Conservation (phyloP, 78 protist species). For the Dictyostelium brefeldianum region DNA sequence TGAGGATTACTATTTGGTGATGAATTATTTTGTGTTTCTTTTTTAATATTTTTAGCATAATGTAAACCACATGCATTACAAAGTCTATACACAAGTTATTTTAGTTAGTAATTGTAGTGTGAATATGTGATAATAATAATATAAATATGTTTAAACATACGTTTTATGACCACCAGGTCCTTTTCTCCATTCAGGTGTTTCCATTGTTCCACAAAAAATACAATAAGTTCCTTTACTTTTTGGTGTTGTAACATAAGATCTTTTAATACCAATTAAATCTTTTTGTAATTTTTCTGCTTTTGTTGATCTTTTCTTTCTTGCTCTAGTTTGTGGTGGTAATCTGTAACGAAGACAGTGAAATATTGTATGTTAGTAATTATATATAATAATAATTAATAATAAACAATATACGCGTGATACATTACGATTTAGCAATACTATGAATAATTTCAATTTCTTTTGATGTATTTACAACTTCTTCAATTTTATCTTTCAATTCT, state of each 20-base stretch:
- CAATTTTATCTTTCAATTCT: conserved; percentile 34
- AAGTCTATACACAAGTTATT: no score
- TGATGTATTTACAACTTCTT: conserved; percentile 27
- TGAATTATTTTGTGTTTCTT: conserved; percentile 29
- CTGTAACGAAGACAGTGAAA: background rate
- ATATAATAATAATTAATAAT: no score
- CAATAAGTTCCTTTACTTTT: conserved; percentile 62
- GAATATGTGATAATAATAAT: no score
- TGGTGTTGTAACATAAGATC: conserved; percentile 70
- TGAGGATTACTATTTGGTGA: background rate
- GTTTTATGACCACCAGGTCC: conserved; percentile 79
- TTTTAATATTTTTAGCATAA: conserved; percentile 79
- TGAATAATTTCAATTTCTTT: conserved; percentile 69
- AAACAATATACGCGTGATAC: background rate
- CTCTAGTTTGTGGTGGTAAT: conserved; percentile 73
- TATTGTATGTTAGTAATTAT: background rate
- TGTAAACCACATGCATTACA: conserved; percentile 88
- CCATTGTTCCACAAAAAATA: conserved; percentile 52
- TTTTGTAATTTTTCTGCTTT: conserved; percentile 65
- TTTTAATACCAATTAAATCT: conserved; percentile 44
- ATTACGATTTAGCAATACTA: conserved; percentile 55
- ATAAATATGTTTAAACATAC: background rate
- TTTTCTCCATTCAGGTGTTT: conserved; percentile 85
- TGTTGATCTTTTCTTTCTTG: conserved; percentile 76
- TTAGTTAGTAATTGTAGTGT: no score